Evolutionary conservation across 23 red algal species (phyloP), one percentile per base, ranked within the genome.

Genomic region (Chondrus crispus): DNA sequence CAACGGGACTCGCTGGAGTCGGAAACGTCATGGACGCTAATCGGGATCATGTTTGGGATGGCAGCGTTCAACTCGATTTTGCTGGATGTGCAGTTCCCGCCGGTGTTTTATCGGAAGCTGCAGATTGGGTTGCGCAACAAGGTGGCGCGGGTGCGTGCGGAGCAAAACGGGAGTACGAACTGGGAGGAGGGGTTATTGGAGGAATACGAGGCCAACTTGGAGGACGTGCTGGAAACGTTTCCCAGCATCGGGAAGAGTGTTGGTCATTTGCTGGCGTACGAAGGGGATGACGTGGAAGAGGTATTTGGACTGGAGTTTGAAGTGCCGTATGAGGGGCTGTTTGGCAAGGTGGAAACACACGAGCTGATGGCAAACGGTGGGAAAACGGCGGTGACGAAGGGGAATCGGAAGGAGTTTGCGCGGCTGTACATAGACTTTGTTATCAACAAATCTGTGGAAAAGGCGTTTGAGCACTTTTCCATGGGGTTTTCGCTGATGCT

Each of bases 31-130:
- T 98, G 81, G 78, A 89, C 80, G 45, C 81, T 98, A 19, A 91
- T 98, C 63, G 96, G 96, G 6, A 84, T 93, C 19, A 84, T 92
- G 45, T 89, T 95, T 77, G 96, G 93, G 57, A 74, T 98, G 20
- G 96, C 96, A 37, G 78, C 95, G 1, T 95, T 91, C 80, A 98
- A 98, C 70, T 91, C 87, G 18, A 94, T 96, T 49, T 51, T 95
- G 29, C 89, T 98, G 16, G 93, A 95, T 38, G 82, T 98, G 14
- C 96, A 92, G 33, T 95, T 98, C 54, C 88, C 96, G 9, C 64
- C 81, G 1, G 84, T 98, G 14, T 45, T 98, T 12, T 98, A 95
- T 84, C 85, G 92, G 44, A 93, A 93, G 71, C 88, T 98, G 49
- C 50, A 53, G 19, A 24, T 90, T 11, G 87, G 44, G 20, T 79